phyloP scores from a whole-genome alignment of 306 rosid species.

The Ormosia semicastrata region DNA sequence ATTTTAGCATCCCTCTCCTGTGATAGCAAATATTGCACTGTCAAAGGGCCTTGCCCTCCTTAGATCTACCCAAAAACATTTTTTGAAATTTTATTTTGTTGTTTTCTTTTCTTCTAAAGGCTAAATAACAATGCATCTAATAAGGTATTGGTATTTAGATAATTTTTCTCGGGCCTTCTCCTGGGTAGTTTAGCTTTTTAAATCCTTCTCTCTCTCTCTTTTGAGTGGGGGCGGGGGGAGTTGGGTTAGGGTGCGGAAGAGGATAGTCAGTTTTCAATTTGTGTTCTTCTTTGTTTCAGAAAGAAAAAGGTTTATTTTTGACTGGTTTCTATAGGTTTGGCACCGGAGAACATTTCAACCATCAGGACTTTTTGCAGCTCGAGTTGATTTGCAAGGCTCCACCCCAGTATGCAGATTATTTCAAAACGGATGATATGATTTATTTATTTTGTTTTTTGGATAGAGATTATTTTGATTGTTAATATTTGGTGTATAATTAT shows the following conservation, averaged over 20 bases:
- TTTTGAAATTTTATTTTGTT: neutral
- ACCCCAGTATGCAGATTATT: conserved; percentile 61
- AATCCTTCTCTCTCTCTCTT: neutral
- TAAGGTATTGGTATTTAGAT: neutral
- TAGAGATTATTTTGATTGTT: conserved; percentile 9
- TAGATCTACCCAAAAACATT: conserved; percentile 1
- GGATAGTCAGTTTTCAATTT: neutral
- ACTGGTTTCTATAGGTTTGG: conserved; percentile 71
- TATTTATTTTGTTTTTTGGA: conserved; percentile 7
- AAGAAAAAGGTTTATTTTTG: neutral
- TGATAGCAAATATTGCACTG: neutral
- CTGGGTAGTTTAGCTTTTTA: neutral
- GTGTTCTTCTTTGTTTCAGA: neutral
- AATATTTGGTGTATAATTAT: conserved; percentile 22
- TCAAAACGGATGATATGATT: conserved; percentile 2
- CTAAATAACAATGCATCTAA: neutral
- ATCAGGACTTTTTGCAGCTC: conserved; percentile 99
- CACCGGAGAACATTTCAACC: conserved; percentile 91
- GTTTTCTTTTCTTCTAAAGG: neutral
- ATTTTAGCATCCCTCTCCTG: conserved; percentile 6
- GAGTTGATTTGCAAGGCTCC: conserved; percentile 92
- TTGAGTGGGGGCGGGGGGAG: neutral
- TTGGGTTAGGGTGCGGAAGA: conserved; percentile 6
- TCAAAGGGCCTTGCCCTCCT: neutral
- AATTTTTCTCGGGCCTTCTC: neutral